Percentiles rank a stretch among this genome's conserved stretches.
phyloP scores from a whole-genome alignment of 1,284 basidiomycete species.

The Moesziomyces sp. region DNA sequence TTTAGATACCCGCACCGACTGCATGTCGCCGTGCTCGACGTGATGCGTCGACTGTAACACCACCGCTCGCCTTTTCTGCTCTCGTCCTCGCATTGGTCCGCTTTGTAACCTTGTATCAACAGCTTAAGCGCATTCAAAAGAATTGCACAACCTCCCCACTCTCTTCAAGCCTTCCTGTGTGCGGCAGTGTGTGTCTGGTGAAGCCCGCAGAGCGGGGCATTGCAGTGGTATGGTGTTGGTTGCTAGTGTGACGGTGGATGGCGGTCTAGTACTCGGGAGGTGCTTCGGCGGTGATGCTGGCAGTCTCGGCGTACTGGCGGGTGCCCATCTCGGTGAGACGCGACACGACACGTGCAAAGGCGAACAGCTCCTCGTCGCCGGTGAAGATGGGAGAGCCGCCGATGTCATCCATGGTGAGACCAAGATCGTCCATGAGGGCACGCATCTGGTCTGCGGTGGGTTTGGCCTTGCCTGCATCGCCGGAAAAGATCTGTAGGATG shows the following conservation, averaged over 20 bases:
- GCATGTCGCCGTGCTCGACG: conserved; percentile 4
- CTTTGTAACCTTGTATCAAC: conserved; percentile 12
- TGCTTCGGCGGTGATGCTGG: conserved; percentile 17
- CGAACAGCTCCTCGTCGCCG: conserved; percentile 66
- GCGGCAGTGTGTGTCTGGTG: no score
- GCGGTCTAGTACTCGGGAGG: conserved; percentile 29
- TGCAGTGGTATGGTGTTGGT: no score
- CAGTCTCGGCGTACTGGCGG: conserved; percentile 51
- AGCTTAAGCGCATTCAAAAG: not conserved
- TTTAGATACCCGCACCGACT: conserved; percentile 2
- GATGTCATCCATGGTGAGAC: conserved; percentile 62
- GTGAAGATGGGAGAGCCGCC: conserved; percentile 65
- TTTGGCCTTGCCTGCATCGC: conserved; percentile 39
- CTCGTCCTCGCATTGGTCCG: conserved; percentile 5
- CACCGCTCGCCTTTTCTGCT: conserved; percentile 2
- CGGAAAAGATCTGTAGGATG: conserved; percentile 62
- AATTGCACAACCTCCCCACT: no score
- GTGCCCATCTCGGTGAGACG: conserved; percentile 65
- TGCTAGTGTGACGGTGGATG: not conserved
- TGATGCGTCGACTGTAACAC: conserved; percentile 3
- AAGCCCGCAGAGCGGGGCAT: no score
- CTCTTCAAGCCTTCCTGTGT: no score
- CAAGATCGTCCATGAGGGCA: conserved; percentile 64
- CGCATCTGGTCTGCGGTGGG: conserved; percentile 62
- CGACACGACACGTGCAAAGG: conserved; percentile 65